phyloP scores from a whole-genome alignment of 495 filamentous ascomycete species.

The Trichoderma asperelloides region DNA sequence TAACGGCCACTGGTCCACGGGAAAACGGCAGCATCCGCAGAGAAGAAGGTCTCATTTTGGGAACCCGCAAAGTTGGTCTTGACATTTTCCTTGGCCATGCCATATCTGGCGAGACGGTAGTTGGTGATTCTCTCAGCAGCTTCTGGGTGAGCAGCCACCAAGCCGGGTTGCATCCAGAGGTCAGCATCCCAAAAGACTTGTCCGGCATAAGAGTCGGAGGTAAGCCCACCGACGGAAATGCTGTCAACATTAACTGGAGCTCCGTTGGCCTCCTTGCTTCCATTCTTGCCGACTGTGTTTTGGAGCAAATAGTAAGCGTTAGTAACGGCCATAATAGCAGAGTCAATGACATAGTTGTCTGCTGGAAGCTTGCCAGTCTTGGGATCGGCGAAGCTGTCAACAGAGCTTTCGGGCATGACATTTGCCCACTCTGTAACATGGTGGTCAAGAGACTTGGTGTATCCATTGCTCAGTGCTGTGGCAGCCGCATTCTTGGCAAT shows the following conservation, averaged over 20 bases:
- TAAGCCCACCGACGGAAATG: constrained; percentile 45
- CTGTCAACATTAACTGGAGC: constrained; percentile 41
- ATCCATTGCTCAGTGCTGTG: constrained; percentile 31
- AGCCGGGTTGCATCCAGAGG: constrained; percentile 42
- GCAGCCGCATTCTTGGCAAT: constrained; percentile 24
- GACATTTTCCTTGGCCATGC: constrained; percentile 41
- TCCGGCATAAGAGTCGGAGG: constrained; percentile 47
- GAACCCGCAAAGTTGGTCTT: constrained; percentile 30
- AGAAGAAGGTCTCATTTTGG: constrained; percentile 20
- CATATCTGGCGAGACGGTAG: constrained; percentile 39
- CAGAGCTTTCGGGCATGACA: constrained; percentile 43
- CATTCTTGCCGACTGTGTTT: constrained; percentile 28
- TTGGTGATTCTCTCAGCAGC: constrained; percentile 40
- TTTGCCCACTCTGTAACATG: constrained; percentile 39
- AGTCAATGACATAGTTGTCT: constrained; percentile 48
- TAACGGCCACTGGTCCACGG: constrained; percentile 51
- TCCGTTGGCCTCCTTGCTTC: constrained; percentile 29
- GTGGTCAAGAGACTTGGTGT: constrained; percentile 27
- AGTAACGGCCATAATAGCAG: constrained; percentile 55
- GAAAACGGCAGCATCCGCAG: constrained; percentile 26
- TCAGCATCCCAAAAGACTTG: constrained; percentile 52
- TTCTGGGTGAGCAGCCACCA: constrained; percentile 42
- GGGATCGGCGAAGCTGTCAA: constrained; percentile 53
- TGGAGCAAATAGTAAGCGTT: constrained; percentile 64
- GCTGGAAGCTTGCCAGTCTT: constrained; percentile 50